Base-by-base conservation (phyloP, 257 asterid species). In the Plantago ovata region DNA sequence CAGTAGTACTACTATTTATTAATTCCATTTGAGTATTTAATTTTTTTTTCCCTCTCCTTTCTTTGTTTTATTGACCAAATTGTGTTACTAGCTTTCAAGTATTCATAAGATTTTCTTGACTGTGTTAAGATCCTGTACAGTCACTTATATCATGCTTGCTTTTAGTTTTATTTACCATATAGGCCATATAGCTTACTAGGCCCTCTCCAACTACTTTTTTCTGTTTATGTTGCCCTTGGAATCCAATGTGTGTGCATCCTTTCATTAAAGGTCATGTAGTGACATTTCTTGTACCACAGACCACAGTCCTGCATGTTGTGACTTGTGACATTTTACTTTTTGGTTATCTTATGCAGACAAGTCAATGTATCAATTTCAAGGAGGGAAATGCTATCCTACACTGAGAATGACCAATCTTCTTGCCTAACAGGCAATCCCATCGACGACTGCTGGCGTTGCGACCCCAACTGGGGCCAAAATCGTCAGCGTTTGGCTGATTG, bases 401-500 rank as follows among this genome's bases (percentile, higher is more conserved):
- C 75, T 23, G 58, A 56, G 13, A 52, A 54, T 18, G 94, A 74
- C 47, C 73, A 69, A 61, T 56, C 77, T 49, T 12, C 68, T 9
- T 85, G 89, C 67, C 62, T 48, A 7, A 85, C 89, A 0, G 92
- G 95, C 28, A 85, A 85, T 69, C 92, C 95, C 0, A 71, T 85
- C 1, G 95, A 83, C 53, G 92, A 85, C 63, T 85, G 95, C 68
- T 85, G 95, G 95, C 76, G 95, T 22, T 85, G 95, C 63, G 89
- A 85, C 81, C 60, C 73, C 3, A 85, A 63, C 61, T 83, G 95
- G 95, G 81, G 77, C 21, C 66, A 76, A 9, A 79, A 83, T 72
- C 92, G 92, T 53, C 95, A 85, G 36, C 65, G 82, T 2, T 57
- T 85, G 13, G 89, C 95, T 18, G 89, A 85, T 56, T 85, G 95